These are phyloP conservation scores for Lotus japonicus DNA, from an alignment of 306 rosid genomes.

Conservation along the genomic window DNA sequence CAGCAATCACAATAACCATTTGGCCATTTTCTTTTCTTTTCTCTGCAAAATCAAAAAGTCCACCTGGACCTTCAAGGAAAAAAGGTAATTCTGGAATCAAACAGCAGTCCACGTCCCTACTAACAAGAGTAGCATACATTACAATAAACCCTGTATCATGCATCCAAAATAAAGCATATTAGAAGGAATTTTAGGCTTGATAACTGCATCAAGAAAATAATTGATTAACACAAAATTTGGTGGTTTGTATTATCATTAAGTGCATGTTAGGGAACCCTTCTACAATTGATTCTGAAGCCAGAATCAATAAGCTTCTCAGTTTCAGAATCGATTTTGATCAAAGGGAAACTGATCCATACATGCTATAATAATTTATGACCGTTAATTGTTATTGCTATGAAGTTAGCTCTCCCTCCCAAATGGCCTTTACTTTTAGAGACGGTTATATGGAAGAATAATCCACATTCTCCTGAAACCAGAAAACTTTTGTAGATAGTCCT, in stretches of 20 bases:
- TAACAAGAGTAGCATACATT: slow-evolving; percentile 94
- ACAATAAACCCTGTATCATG: slow-evolving; percentile 76
- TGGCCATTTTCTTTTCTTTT: slow-evolving; percentile 78
- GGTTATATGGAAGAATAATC: background rate
- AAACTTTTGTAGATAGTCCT: background rate
- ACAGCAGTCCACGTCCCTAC: slow-evolving; percentile 97
- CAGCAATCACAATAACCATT: slow-evolving; percentile 93
- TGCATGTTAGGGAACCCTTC: too few species aligned
- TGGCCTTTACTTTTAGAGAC: background rate
- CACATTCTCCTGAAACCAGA: background rate
- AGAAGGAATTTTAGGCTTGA: background rate
- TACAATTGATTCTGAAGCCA: too few species aligned
- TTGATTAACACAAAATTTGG: background rate
- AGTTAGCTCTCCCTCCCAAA: background rate
- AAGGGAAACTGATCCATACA: too few species aligned
- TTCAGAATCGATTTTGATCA: too few species aligned
- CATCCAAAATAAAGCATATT: slow-evolving; percentile 4
- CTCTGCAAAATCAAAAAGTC: slow-evolving; percentile 73
- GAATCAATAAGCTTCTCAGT: too few species aligned
- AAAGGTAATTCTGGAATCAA: slow-evolving; percentile 94
- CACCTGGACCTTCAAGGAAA: slow-evolving; percentile 89
- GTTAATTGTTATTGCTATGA: background rate
- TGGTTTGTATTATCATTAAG: background rate
- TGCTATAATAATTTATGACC: too few species aligned
- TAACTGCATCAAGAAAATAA: background rate